Base-by-base conservation (phyloP, 176 grass and related monocot species). In the Neostapfia colusana region DNA sequence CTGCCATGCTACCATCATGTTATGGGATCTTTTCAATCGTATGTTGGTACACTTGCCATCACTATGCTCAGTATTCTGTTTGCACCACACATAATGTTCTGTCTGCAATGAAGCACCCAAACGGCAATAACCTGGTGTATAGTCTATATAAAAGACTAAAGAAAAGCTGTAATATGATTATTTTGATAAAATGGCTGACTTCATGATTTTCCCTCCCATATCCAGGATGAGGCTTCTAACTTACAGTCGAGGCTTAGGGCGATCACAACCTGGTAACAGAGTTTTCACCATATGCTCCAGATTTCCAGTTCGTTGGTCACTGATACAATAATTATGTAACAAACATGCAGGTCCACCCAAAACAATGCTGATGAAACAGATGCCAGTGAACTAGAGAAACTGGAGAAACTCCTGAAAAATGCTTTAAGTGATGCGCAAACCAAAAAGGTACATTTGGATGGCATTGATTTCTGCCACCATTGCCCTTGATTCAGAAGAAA, bases 341-440 rank as follows among this genome's bases (percentile, higher is more conserved):
- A 26, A 77, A 74, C 70, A 40, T 82, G 82, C 78, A 91, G 89
- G 82, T 74, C 85, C 41, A 8, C 21, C 7, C 15, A 70, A 49
- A 85, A 70, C 24, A 70, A 6, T 71, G 56, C 56, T 42, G 67
- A 88, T 15, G 35, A 88, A 24, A 67, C 81, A 6, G 79, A 92
- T 54, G 74, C 21, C n/a, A 71, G 51, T 36, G 68, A 73, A 3
- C 75, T 92, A 61, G 85, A 55, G 28, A 72, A 79, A 60, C 46
- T 92, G 63, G 82, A 92, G 74, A 75, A 79, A 72, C 35, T 82
- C 35, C 73, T 92, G 46, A 55, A 49, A 42, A 46, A 88, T 76
- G 69, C 85, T 54, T 58, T 92, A 65, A 88, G 25, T 36, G 20
- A 58, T 44, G 79, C 64, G 7, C 82, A 72, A 80, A 61, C 54